A percentile compares a stretch with the other conserved stretches of the same genome.
phyloP scores from a whole-genome alignment of 768 basidiomycete species.

The Lanmaoa pseudosensibilis region DNA sequence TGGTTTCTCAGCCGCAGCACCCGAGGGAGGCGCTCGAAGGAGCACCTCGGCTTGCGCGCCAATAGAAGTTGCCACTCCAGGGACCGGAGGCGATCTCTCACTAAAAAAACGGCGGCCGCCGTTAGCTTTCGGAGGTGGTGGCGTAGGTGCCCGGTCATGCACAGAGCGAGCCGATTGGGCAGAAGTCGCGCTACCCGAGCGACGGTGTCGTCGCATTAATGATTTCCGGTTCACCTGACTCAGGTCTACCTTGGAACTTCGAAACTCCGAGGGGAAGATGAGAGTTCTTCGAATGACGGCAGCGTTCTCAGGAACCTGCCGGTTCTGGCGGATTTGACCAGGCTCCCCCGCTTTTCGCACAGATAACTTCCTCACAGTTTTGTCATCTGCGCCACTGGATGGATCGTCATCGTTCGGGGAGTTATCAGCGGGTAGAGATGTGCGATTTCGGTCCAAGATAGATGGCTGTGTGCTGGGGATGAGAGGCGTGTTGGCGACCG shows the following conservation, averaged over 20 bases:
- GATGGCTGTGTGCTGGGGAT: conserved; percentile 24
- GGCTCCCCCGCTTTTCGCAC: conserved; percentile 25
- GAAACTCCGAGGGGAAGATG: conserved; percentile 71
- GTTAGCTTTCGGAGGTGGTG: conserved; percentile 71
- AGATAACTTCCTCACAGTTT: conserved; percentile 30
- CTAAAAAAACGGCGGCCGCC: conserved; percentile 60
- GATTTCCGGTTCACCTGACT: conserved; percentile 55
- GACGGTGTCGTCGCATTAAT: conserved; percentile 50
- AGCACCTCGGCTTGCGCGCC: conserved; percentile 38
- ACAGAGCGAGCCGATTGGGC: conserved; percentile 70
- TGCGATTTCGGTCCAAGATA: conserved; percentile 13
- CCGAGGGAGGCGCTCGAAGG: conserved; percentile 42
- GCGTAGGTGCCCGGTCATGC: conserved; percentile 80
- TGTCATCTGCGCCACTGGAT: conserved; percentile 28
- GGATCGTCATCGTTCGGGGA: conserved; percentile 32
- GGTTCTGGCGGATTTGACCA: conserved; percentile 32
- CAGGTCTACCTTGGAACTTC: conserved; percentile 56
- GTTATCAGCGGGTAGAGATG: conserved; percentile 25
- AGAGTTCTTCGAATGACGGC: conserved; percentile 75
- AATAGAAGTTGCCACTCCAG: conserved; percentile 57
- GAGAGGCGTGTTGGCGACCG: conserved; percentile 13
- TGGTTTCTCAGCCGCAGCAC: conserved; percentile 57
- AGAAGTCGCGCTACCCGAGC: conserved; percentile 57
- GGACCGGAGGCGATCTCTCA: conserved; percentile 68
- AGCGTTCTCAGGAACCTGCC: conserved; percentile 38